These are phyloP conservation scores for Plasmodium cynomolgi DNA, from an alignment of 169 alveolate genomes.

Conservation along the genomic window DNA sequence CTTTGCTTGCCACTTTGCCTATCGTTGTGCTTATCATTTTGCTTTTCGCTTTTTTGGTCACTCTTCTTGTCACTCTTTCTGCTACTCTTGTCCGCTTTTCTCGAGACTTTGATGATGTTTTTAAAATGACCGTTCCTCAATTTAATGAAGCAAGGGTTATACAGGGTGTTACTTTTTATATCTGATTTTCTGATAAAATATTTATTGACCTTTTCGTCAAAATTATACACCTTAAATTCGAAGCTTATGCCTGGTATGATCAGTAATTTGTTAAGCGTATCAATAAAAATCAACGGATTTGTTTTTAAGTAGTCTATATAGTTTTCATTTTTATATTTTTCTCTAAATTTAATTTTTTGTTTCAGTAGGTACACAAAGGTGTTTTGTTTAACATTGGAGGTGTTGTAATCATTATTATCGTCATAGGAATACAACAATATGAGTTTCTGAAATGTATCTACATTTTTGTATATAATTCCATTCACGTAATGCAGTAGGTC, in stretches of 20 bases:
- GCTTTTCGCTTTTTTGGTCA: background rate
- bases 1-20: background rate
- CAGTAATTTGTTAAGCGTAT: constrained; percentile 42
- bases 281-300: constrained; percentile 52
- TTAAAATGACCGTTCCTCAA: constrained; percentile 8
- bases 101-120: background rate
- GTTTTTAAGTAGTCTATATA: constrained; percentile 50
- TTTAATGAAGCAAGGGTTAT: constrained; percentile 59
- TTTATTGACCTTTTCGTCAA: constrained; percentile 45
- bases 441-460: constrained; percentile 41
- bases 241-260: constrained; percentile 54
- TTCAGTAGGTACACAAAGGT: constrained; percentile 32
- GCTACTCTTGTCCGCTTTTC: constrained; percentile 9
- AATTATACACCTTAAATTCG: constrained; percentile 30
- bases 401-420: constrained; percentile 36
- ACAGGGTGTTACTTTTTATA: constrained; percentile 22
- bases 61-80: background rate
- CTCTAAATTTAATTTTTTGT: constrained; percentile 47
- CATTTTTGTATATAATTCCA: constrained; percentile 48
- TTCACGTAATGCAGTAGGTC: constrained; percentile 47
- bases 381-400: constrained; percentile 37
- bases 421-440: constrained; percentile 37
- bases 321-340: constrained; percentile 39
- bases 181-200: constrained; percentile 39
- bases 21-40: background rate